Percentiles rank a stretch among this genome's conserved stretches.
Evolutionary conservation across 371 early-diverging fungal genomes (phyloP).

Genomic region (Batkoa obscura): DNA sequence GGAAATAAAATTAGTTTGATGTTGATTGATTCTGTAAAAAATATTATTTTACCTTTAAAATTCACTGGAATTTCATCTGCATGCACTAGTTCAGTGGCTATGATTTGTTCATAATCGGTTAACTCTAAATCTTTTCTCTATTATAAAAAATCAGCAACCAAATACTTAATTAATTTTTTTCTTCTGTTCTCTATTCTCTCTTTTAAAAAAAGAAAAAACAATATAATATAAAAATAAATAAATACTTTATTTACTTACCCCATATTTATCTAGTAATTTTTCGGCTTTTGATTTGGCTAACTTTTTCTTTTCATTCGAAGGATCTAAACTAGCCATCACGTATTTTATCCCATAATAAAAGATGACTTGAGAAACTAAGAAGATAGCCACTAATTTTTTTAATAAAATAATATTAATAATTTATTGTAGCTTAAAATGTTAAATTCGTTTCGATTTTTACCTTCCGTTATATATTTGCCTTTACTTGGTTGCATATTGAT

Average conservation of each 20-base stretch:
- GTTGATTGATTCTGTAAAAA: no score
- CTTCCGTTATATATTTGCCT: no score
- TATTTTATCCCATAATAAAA: constrained; percentile 73
- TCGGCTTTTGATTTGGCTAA: constrained; percentile 48
- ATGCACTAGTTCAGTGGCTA: constrained; percentile 80
- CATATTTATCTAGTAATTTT: constrained; percentile 47
- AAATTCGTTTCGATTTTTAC: no score
- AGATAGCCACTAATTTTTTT: constrained; percentile 54
- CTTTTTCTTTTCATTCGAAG: constrained; percentile 42
- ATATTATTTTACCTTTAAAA: constrained; percentile 40
- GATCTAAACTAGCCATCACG: constrained; percentile 51
- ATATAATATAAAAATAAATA: not conserved
- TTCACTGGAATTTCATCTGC: constrained; percentile 74
- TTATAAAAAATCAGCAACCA: no score
- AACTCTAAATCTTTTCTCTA: constrained; percentile 51
- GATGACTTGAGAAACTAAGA: constrained; percentile 63
- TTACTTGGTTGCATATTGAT: no score
- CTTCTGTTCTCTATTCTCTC: no score
- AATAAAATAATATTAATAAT: no score
- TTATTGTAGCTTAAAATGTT: no score
- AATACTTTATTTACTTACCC: constrained; percentile 21
- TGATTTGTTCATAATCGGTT: constrained; percentile 82
- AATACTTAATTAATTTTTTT: no score
- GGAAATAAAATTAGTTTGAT: not conserved
- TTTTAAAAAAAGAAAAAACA: no score